Evolutionary conservation across 306 rosid species (phyloP).

Genomic region (Acacia crassicarpa): DNA sequence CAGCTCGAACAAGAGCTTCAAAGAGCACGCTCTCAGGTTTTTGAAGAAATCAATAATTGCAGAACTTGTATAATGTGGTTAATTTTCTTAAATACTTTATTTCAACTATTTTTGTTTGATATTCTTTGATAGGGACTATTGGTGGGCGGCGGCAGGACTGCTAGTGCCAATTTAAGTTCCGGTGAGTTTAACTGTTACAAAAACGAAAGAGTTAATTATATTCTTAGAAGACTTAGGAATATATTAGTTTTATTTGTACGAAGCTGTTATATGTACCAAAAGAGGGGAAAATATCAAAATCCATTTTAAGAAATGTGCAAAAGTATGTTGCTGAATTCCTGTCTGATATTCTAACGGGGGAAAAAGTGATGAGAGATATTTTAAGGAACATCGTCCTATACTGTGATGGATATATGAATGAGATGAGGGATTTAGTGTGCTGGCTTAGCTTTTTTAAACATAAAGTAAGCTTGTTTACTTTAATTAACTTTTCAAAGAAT

Average conservation of each 20-base stretch:
- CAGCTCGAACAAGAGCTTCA: slow-evolving; percentile 95
- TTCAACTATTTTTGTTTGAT: slow-evolving; percentile 15
- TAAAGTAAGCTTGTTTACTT: slow-evolving; percentile 26
- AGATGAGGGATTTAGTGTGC: neutral
- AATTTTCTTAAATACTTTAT: neutral
- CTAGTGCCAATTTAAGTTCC: slow-evolving; percentile 61
- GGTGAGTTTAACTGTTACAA: slow-evolving; percentile 47
- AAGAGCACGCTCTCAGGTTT: slow-evolving; percentile 86
- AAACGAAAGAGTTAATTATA: neutral
- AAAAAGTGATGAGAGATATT: neutral
- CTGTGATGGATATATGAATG: slow-evolving; percentile 14
- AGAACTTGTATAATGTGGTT: neutral
- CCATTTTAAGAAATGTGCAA: neutral
- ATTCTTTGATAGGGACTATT: slow-evolving; percentile 55
- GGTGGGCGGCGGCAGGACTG: slow-evolving; percentile 49
- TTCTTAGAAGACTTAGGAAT: neutral
- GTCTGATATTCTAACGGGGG: neutral
- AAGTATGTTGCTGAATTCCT: slow-evolving; percentile 14
- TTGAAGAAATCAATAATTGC: slow-evolving; percentile 7
- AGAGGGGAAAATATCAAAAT: slow-evolving; percentile 17
- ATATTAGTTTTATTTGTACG: neutral
- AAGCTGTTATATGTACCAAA: neutral
- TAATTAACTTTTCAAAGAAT: slow-evolving; percentile 40
- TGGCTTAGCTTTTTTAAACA: slow-evolving; percentile 42
- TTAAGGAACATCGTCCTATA: slow-evolving; percentile 3